Base-by-base conservation (phyloP, 176 grass and related monocot species). In the Alloteropsis semialata region DNA sequence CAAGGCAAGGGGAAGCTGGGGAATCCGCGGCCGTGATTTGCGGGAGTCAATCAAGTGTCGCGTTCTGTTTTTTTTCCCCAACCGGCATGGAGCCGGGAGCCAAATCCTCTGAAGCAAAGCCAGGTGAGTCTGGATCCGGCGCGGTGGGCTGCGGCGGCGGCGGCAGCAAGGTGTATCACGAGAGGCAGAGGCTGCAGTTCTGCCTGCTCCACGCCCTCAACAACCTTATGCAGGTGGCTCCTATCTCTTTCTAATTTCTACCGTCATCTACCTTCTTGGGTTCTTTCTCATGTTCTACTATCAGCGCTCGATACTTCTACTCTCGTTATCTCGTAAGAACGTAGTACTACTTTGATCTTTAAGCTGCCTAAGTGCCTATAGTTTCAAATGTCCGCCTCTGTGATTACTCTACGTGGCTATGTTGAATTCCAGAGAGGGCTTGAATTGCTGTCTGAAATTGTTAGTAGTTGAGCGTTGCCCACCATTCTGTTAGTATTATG, bases 161-260 rank as follows among this genome's bases (percentile, higher is more conserved):
- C 43, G 7, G 57, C 45, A 27, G 66, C 56, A 75, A 50, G 75
- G 86, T 91, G 38, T 98, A 95, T 85, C 96, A 93, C 66, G 96
- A 95, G 75, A 91, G 82, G 66, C 88, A 98, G 69, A 87, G 79
- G 80, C 39, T 98, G 82, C 96, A 98, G 76, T 87, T 98, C 57
- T 98, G 95, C 56, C 90, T 98, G 19, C 83, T 98, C 58, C 95
- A 98, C 41, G 92, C 95, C 19, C 95, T 98, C 81, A 98, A 98
- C 82, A 98, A 95, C 84, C 87, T 98, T 45, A 91, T 95, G 87
- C 92, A 97, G 91, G 94, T 94, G 63, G 11, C 25, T 50, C 11
- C 25, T 30, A 58, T 56, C 24, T 61, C 32, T 53, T 51, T 32
- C 50, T 50, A 63, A 21, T 66, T 72, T 67, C 38, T 46, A 63